Base-by-base conservation (phyloP, 2,329 filamentous ascomycete genomes). In the Diaporthe eres region DNA sequence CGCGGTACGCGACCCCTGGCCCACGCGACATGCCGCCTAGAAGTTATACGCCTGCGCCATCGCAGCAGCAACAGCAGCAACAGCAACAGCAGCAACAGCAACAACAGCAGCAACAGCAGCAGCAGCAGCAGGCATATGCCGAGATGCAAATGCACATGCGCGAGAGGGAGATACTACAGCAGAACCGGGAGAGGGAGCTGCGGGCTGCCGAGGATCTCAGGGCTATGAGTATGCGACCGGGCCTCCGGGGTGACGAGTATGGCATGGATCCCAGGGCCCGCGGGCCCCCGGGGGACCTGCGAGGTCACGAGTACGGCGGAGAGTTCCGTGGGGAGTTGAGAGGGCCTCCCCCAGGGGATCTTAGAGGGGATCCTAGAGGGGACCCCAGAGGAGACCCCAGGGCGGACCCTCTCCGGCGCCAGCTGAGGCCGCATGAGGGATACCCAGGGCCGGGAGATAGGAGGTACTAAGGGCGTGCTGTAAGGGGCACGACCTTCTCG, bases 321-420 rank as follows among this genome's bases (percentile, higher is more conserved):
- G 75, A 76, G 17, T 76, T 76, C 15, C 75, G 72, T 19, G 72
- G 67, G 31, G 75, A 76, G 72, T 60, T 76, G 7, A 76, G 75
- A 34, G 68, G 67, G 22, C 58, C 58, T 1, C 75, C 74, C 6
- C 68, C 28, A 22, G 68, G 63, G n/a, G 55, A 60, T 31, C 53
- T 44, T 42, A 68, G 55, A 6, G 70, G 49, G 22, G 60, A 61
- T 47, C 57, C 47, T 12, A 39, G 37, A 39, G 37, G 37, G 12
- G 37, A 39, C 37, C 37, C 37, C 10, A 39, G 49, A 68, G 61
- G 17, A 58, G 68, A 73, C 37, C 74, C 61, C 39, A 39, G 67
- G 65, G 75, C 19, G 15, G 75, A 76, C n/a, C 75, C 65, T 6
- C 47, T 74, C 4, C 70, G 75, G 31, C 65, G 72, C 13, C 72